Base-by-base conservation (phyloP, 257 asterid species). In the Asclepias syriaca region DNA sequence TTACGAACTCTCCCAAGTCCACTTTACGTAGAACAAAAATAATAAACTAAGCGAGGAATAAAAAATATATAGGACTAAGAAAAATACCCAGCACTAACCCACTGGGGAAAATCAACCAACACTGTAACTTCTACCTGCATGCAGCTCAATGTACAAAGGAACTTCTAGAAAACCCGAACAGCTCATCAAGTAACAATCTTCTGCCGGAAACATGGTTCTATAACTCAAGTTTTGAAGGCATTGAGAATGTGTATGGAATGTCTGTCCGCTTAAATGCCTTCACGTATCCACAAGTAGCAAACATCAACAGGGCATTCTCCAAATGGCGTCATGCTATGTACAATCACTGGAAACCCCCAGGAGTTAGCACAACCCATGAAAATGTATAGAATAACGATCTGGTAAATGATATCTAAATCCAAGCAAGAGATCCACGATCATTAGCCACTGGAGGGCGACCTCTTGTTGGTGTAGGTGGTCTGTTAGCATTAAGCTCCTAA, bases 391-490 rank as follows among this genome's bases (percentile, higher is more conserved):
- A 80, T 79, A 83, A 83, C 79, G 80, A 81, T 78, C 78, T 70
- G 77, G 82, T 60, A 75, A 72, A 39, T 74, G 50, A 63, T 74
- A 80, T 83, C 87, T 90, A 90, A 82, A 89, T 82, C 99, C 98
- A 92, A 77, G 99, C 91, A 67, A 90, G 90, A 84, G 99, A 92
- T 86, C 95, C 98, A 87, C 91, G 89, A 68, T 95, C 98, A 49
- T 69, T 87, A 65, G 89, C 80, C 68, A 85, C 98, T 88, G 86
- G 99, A 48, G 97, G 98, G 49, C 97, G 98, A 29, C 99, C 97
- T 81, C 99, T 86, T 27, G 99, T 95, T 13, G 98, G 99, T 21
- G 99, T 95, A 0, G 99, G 88, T 58, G 99, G 99, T 56, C 99
- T 83, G 89, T 95, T 95, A 15, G 97, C 98, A 75, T 95, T 95